Evolutionary conservation across 768 basidiomycete genomes (phyloP), one percentile per base, ranked within the genome.

Genomic region (Mycena epipterygia): DNA sequence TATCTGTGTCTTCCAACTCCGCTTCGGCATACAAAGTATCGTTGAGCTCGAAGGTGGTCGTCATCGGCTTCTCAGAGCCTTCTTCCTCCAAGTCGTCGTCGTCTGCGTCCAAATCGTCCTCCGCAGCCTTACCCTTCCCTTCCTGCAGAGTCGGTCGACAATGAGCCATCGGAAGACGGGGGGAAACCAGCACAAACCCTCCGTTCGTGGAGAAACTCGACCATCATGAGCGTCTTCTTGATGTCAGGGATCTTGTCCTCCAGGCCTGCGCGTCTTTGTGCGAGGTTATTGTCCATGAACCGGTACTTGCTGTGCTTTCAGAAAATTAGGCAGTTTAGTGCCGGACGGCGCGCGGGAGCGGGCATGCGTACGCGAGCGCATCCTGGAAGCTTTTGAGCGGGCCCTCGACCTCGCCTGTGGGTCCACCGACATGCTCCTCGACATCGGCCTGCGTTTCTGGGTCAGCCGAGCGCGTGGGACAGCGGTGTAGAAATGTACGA

Each of bases 171-270:
- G 23, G 33, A 14, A 13, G 35, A 11, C 4, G 33, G 30, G 46
- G 23, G 1, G 32, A 19, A 63, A 19, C 19, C 29, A 16, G 13
- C 59, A 81, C 90, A 75, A 76, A 94, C 94, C 73, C 92, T 86
- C 76, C 90, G 83, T 68, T 91, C 89, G 72, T 91, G 89, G 29
- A 98, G 79, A 78, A 88, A 94, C 76, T 93, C 90, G 25, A 98
- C 95, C 89, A 98, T 97, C 71, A 87, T 87, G 48, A 99, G 82
- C 3, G 97, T 98, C 84, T 96, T 96, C 76, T 89, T 89, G 76
- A 99, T 95, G 79, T 99, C 98, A 0, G 97, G 97, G 41, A 98
- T 96, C 86, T 99, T 99, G 70, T 95, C 94, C 74, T 96, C 93
- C 6, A 98, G 86, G 21, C 92, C 90, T 59, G 87, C 87, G 61